Base-by-base conservation (phyloP, 345 rosid genomes). In the Salix brachista region DNA sequence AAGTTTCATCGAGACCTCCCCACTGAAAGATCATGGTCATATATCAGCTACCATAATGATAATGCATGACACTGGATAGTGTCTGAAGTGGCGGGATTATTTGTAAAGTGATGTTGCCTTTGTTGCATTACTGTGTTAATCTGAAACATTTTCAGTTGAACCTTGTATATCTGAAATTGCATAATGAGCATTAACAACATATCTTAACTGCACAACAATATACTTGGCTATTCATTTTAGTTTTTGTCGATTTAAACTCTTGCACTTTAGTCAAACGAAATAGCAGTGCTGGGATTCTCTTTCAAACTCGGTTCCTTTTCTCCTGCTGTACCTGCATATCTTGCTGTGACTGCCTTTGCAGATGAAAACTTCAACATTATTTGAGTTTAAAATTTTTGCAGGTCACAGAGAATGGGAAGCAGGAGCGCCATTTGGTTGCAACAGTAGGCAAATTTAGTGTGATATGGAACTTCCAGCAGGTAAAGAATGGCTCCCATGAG, bases 381-480 rank as follows among this genome's bases (percentile, higher is more conserved):
- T 19, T 50, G 17, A 64, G n/a, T 84, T 67, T 6, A 26, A 48
- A 78, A 68, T 70, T 79, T 65, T 21, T 36, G 54, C 65, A 92
- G 97, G 94, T 92, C 69, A 92, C 97, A 0, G 96, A 92, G 83
- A 80, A 92, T 70, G 97, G 94, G 68, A 92, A 86, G 79, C 95
- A 92, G 79, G 81, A 79, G 82, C 91, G 95, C 50, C 97, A 96
- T 82, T 86, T 96, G 83, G 99, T 92, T 32, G 97, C 99, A 83
- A 96, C 99, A 2, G 97, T 91, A 61, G 98, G 99, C 77, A 96
- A 92, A 83, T 96, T 96, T 83, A 96, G 99, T 69, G 98, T 90
- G 81, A 89, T 92, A 76, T 92, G 95, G 97, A 87, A 91, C 83
- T 92, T 92, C 80, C 93, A 84, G 71, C 97, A 88, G 78, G 95